These are phyloP conservation scores for Chloris gayana DNA, from an alignment of 176 grass and related monocot genomes.

Conservation along the genomic window DNA sequence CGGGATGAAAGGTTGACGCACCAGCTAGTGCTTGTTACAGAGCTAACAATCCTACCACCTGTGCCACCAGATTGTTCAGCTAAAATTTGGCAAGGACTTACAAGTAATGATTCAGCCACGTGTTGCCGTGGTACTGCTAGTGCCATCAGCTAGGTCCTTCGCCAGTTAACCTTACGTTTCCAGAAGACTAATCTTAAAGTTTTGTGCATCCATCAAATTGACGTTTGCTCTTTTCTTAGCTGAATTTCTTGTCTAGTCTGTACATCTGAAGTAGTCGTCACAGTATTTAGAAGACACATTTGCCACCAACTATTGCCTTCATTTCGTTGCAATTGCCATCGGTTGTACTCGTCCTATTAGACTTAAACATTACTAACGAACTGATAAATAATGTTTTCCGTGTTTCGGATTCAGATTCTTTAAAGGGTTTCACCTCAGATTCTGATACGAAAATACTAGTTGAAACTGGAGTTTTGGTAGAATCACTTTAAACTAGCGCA, in stretches of 20 bases:
- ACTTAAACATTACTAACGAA: neutral
- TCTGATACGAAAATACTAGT: neutral
- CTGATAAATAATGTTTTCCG: neutral
- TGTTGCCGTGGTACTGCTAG: neutral
- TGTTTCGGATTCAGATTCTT: neutral
- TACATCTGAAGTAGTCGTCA: neutral
- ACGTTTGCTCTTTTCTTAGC: neutral
- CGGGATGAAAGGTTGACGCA: conserved; percentile 31
- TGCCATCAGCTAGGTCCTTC: neutral
- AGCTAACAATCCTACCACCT: neutral
- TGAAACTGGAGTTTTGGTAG: neutral
- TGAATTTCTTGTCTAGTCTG: neutral
- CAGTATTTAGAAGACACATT: neutral
- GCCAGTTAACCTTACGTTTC: neutral
- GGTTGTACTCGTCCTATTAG: neutral
- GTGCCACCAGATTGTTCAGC: neutral
- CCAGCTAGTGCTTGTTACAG: neutral
- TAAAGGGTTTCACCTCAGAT: neutral
- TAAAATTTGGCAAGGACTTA: neutral
- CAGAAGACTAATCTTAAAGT: conserved; percentile 29
- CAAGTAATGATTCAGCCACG: neutral
- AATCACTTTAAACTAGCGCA: neutral
- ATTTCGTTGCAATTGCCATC: neutral
- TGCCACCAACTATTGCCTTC: neutral
- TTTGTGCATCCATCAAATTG: neutral